phyloP scores from a whole-genome alignment of 441 rosid genomes.

The Omphalea diandra region DNA sequence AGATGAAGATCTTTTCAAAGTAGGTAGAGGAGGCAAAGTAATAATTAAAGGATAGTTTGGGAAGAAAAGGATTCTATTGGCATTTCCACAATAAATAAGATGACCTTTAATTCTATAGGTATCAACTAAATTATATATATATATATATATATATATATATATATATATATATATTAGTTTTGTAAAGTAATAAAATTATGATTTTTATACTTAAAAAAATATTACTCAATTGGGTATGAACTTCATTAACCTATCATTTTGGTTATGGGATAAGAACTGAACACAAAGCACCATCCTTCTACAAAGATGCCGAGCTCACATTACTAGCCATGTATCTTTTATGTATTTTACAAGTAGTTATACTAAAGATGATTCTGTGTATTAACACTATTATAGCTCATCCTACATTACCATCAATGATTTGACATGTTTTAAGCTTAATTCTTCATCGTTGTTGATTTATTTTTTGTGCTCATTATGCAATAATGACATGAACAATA shows the following conservation, averaged over 20 bases:
- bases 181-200: too few species aligned
- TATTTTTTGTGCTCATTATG: not conserved
- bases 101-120: too few species aligned
- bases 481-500: too few species aligned
- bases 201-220: not conserved
- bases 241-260: not conserved
- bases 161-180: too few species aligned
- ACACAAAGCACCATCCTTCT: not conserved
- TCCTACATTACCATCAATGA: not conserved
- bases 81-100: too few species aligned
- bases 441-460: not conserved
- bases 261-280: not conserved
- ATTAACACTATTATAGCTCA: not conserved
- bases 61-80: too few species aligned
- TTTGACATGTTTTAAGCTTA: not conserved
- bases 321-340: not conserved
- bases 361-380: not conserved
- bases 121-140: too few species aligned
- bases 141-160: too few species aligned
- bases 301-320: not conserved
- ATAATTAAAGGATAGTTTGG: too few species aligned
- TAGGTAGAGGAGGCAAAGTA: too few species aligned
- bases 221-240: not conserved
- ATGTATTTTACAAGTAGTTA: not conserved
- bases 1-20: too few species aligned